Evolutionary conservation across 2,329 filamentous ascomycete species (phyloP), one percentile per base, ranked within the genome.

Genomic region (Fusarium annulatum): DNA sequence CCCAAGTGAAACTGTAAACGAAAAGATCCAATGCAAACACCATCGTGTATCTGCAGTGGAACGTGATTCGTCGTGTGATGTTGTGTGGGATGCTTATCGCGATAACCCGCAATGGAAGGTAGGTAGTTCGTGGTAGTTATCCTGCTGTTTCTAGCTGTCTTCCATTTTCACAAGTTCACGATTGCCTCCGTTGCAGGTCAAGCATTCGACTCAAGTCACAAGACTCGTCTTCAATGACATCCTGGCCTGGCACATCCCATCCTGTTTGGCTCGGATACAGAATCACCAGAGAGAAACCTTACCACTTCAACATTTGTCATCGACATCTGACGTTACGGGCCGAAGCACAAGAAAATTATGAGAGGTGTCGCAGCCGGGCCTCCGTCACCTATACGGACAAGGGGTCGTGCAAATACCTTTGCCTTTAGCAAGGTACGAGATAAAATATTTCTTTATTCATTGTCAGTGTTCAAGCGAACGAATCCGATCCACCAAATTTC

Each of bases 341-440:
- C 36, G 34, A 57, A 52, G 39, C 43, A 56, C 45, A 36, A 23
- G 21, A 64, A 39, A 52, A 63, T 55, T 34, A 82, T 81, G 79
- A 79, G 75, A 67, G 81, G 82, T 51, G 78, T 84, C 57, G 76
- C 78, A 58, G 82, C 83, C 63, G 82, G 81, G 58, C 77, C 80
- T 58, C 79, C 80, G 39, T 79, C 78, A 59, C 76, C 79, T 39
- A 74, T 76, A n/a, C 73, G 72, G 53, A 79, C 79, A 48, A 76
- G 81, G 69, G 68, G 77, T 59, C 76, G 81, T 57, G 79, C 77
- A 60, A 82, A 85, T 56, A 85, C 83, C 18, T 85, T 81, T 80
- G 84, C 78, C 72, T 83, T 85, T 63, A 83, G 83, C 76, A 82
- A 80, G 80, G 82, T 84, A 71, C 77, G 79, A 67, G 51, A 46